Conservation (phyloP, 371 early-diverging fungal species). For the Dinochytrium kinnereticum region DNA sequence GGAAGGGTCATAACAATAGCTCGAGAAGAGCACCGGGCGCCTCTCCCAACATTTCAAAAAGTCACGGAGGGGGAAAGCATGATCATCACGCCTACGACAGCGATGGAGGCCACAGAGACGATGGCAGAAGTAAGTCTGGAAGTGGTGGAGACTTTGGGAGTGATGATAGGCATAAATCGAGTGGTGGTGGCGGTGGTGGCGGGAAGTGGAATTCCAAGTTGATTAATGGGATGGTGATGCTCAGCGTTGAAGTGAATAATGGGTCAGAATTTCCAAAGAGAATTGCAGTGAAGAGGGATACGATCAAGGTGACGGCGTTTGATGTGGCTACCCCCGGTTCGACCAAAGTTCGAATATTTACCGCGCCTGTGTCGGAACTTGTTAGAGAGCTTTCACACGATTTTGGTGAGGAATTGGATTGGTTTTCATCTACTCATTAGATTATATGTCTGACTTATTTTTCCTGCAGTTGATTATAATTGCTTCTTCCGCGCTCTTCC, state of each 20-base stretch:
- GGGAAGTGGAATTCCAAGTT: background rate
- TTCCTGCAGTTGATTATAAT: background rate
- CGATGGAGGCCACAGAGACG: background rate
- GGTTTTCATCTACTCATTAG: too few species aligned
- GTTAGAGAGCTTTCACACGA: slow-evolving; percentile 18
- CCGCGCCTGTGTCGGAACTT: slow-evolving; percentile 10
- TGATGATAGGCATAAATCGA: background rate
- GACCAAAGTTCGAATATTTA: slow-evolving; percentile 16
- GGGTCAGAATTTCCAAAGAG: slow-evolving; percentile 13
- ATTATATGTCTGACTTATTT: too few species aligned
- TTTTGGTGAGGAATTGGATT: slow-evolving; percentile 26
- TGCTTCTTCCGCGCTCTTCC: slow-evolving; percentile 27
- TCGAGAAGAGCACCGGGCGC: background rate
- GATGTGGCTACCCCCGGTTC: background rate
- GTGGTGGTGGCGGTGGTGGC: background rate
- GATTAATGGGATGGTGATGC: background rate
- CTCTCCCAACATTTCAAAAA: background rate
- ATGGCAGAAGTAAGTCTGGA: background rate
- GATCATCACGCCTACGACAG: background rate
- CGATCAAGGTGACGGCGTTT: slow-evolving; percentile 5
- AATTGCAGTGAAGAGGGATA: slow-evolving; percentile 14
- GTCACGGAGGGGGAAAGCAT: background rate
- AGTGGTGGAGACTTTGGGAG: background rate
- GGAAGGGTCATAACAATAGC: background rate
- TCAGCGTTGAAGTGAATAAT: background rate